phyloP scores from a whole-genome alignment of 768 basidiomycete genomes.

The Rhizopogon salebrosus region DNA sequence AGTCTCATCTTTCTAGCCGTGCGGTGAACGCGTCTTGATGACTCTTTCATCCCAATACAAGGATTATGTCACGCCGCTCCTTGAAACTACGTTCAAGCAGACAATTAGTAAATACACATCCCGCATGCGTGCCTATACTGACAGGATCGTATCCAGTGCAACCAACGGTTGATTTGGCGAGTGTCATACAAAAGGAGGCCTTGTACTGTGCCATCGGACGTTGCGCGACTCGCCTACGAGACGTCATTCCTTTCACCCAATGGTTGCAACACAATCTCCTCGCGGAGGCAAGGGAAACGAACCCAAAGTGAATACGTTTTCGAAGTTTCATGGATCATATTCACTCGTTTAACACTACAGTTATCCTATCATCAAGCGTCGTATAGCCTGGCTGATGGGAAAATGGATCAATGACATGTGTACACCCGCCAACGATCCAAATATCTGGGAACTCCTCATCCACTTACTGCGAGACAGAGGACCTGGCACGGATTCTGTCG shows the following conservation, averaged over 20 bases:
- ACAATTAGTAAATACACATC: constrained; percentile 45
- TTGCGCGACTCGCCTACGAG: constrained; percentile 60
- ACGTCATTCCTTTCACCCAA: constrained; percentile 58
- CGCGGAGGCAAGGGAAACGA: constrained; percentile 53
- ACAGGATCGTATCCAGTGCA: constrained; percentile 27
- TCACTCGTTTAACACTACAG: constrained; percentile 34
- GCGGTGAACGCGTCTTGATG: constrained; percentile 89
- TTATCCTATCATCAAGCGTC: constrained; percentile 88
- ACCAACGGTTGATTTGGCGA: constrained; percentile 47
- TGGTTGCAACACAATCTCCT: constrained; percentile 64
- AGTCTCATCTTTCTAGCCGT: constrained; percentile 51
- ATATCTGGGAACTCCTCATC: constrained; percentile 77
- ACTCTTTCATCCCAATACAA: constrained; percentile 68
- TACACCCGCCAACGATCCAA: constrained; percentile 49
- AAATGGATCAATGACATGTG: constrained; percentile 78
- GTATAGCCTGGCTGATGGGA: constrained; percentile 92
- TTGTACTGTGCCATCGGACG: constrained; percentile 88
- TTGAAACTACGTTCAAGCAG: constrained; percentile 54
- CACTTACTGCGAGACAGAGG: constrained; percentile 69
- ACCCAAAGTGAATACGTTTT: constrained; percentile 45
- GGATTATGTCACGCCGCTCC: constrained; percentile 61
- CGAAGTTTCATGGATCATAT: neutral
- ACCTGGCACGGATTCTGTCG: constrained; percentile 73
- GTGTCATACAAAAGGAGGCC: constrained; percentile 76
- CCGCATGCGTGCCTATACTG: neutral